Evolutionary conservation across 2,329 filamentous ascomycete species (phyloP).

Genomic region (Talaromyces sp.): DNA sequence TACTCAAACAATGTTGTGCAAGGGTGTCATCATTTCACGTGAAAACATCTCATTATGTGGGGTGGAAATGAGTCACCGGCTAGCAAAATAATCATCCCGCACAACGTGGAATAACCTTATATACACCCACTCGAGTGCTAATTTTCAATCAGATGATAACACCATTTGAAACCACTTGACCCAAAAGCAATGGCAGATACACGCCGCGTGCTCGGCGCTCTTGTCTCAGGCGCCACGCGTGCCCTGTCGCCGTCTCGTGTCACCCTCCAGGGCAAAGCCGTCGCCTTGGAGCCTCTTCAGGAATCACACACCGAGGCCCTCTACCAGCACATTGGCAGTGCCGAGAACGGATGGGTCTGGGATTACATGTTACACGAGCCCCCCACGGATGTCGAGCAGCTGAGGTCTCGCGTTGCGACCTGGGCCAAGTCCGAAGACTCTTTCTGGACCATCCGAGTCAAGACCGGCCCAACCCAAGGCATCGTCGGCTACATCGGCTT

Average conservation of each 20-base stretch:
- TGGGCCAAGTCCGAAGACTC: constrained; percentile 29
- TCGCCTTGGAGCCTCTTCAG: constrained; percentile 24
- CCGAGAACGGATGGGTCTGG: constrained; percentile 29
- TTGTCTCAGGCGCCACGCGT: constrained; percentile 5
- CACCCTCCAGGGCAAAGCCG: constrained; percentile 20
- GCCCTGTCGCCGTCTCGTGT: constrained; percentile 9
- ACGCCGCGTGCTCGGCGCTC: constrained; percentile 1
- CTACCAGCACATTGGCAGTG: constrained; percentile 24
- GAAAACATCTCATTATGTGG: not conserved
- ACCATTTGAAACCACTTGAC: no score
- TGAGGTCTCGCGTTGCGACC: constrained; percentile 23
- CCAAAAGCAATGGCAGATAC: not conserved
- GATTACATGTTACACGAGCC: constrained; percentile 40
- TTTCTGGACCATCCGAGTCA: constrained; percentile 35
- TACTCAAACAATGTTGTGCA: no score
- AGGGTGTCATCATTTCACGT: not conserved
- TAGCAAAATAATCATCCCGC: not conserved
- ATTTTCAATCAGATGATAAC: not conserved
- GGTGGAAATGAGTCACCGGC: not conserved
- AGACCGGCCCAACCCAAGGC: not conserved
- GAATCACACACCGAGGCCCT: constrained; percentile 26
- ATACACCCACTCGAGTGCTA: not conserved
- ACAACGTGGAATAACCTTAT: not conserved
- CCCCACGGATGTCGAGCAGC: constrained; percentile 24
- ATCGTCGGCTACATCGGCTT: constrained; percentile 34